A percentile compares a stretch with the other conserved stretches of the same genome.
phyloP scores from a whole-genome alignment of 495 filamentous ascomycete genomes.

The Neurospora terricola region DNA sequence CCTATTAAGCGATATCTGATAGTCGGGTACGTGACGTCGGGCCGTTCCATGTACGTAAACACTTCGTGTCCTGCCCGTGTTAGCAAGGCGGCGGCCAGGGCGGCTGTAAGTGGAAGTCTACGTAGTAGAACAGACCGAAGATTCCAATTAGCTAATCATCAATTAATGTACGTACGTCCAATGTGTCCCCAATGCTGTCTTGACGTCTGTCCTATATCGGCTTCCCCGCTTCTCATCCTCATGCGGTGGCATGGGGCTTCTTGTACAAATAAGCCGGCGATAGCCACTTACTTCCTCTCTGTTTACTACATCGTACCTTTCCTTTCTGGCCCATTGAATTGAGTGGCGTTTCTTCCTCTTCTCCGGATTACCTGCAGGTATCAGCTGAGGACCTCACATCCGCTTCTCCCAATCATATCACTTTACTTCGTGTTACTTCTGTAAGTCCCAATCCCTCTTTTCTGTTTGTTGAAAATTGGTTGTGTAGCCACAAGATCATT shows the following conservation, averaged over 20 bases:
- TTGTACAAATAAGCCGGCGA: conserved; percentile 6
- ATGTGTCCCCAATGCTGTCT: neutral
- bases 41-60: neutral
- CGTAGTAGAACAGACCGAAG: neutral
- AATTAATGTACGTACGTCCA: neutral
- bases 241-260: neutral
- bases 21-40: neutral
- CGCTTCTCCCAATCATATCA: neutral
- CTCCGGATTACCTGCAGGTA: neutral
- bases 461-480: neutral
- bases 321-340: neutral
- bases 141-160: neutral
- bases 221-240: neutral
- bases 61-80: neutral
- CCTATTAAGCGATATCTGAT: neutral
- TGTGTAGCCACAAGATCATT: neutral
- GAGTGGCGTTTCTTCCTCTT: neutral
- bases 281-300: conserved; percentile 1
- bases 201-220: neutral
- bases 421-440: neutral
- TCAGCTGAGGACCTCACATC: neutral
- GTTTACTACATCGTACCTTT: neutral
- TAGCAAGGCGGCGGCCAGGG: neutral
- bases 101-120: neutral
- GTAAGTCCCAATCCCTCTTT: neutral